phyloP scores from a whole-genome alignment of 768 basidiomycete genomes.

The Termitomyces sp. region DNA sequence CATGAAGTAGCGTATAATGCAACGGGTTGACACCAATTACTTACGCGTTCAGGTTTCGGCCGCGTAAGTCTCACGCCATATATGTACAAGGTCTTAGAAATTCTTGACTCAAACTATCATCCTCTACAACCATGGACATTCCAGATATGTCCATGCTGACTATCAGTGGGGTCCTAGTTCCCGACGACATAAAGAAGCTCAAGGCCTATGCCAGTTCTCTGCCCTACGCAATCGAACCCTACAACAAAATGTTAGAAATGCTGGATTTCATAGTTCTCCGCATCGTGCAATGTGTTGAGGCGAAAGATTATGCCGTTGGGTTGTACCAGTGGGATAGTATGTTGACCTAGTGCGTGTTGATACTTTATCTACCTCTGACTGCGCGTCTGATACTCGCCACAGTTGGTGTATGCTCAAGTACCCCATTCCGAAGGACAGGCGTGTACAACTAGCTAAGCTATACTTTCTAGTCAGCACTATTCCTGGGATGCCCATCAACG shows the following conservation, averaged over 20 bases:
- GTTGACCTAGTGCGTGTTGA: constrained; percentile 57
- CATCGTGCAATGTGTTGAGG: constrained; percentile 68
- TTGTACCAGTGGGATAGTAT: constrained; percentile 78
- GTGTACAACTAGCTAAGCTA: constrained; percentile 68
- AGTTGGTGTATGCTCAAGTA: constrained; percentile 85
- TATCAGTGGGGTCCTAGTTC: constrained; percentile 29
- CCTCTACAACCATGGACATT: constrained; percentile 25
- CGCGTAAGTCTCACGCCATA: constrained; percentile 4
- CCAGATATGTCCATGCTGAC: constrained; percentile 44
- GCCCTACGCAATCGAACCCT: constrained; percentile 74
- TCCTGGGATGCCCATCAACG: constrained; percentile 71
- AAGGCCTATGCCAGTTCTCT: constrained; percentile 57
- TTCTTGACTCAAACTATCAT: constrained; percentile 8
- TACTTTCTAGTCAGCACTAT: constrained; percentile 73
- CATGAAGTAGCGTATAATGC: constrained; percentile 53
- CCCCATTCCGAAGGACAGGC: constrained; percentile 76
- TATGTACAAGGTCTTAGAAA: background rate
- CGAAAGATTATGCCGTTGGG: constrained; percentile 79
- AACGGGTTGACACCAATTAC: constrained; percentile 13
- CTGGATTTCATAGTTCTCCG: constrained; percentile 69
- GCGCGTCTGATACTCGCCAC: constrained; percentile 8
- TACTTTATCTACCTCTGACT: constrained; percentile 1
- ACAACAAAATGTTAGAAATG: constrained; percentile 69
- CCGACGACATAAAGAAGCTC: constrained; percentile 53
- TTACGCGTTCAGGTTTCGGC: background rate